These are phyloP conservation scores for Ceratobasidium sp. DNA, from an alignment of 1,284 basidiomycete species.

Conservation along the genomic window DNA sequence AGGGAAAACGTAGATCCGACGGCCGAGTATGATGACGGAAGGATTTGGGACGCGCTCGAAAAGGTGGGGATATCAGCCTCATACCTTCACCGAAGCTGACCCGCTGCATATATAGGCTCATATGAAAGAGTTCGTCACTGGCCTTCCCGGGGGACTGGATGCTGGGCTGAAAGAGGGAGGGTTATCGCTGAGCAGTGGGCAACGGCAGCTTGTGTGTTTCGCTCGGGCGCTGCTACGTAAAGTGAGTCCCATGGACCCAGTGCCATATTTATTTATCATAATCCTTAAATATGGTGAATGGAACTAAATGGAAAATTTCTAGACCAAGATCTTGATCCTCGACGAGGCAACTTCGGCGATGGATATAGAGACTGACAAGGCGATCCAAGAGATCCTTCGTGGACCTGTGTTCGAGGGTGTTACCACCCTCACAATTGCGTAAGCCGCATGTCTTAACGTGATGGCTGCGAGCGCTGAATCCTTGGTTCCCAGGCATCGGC, in stretches of 20 bases:
- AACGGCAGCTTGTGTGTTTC: slow-evolving; percentile 87
- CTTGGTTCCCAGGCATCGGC: slow-evolving; percentile 71
- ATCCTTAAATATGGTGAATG: no score
- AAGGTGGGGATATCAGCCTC: slow-evolving; percentile 62
- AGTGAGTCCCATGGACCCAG: slow-evolving; percentile 54
- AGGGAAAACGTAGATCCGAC: slow-evolving; percentile 88
- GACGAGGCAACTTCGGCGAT: slow-evolving; percentile 93
- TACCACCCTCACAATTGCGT: slow-evolving; percentile 89
- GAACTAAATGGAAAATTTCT: neutral
- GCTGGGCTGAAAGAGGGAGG: slow-evolving; percentile 85
- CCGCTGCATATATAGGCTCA: slow-evolving; percentile 61
- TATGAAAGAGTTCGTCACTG: slow-evolving; percentile 78
- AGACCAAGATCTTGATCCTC: slow-evolving; percentile 88
- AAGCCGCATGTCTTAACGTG: slow-evolving; percentile 51
- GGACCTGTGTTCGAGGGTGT: slow-evolving; percentile 76
- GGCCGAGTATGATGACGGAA: slow-evolving; percentile 76
- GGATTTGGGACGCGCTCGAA: slow-evolving; percentile 85
- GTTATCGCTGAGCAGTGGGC: slow-evolving; percentile 84
- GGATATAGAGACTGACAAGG: slow-evolving; percentile 89
- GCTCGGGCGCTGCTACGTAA: slow-evolving; percentile 82
- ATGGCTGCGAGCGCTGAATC: neutral
- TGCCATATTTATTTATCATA: no score
- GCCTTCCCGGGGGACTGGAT: slow-evolving; percentile 79
- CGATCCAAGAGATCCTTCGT: slow-evolving; percentile 84
- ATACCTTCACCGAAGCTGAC: no score